Base-by-base conservation (phyloP, 805 yeast genomes). In the Cephaloascus albidus region DNA sequence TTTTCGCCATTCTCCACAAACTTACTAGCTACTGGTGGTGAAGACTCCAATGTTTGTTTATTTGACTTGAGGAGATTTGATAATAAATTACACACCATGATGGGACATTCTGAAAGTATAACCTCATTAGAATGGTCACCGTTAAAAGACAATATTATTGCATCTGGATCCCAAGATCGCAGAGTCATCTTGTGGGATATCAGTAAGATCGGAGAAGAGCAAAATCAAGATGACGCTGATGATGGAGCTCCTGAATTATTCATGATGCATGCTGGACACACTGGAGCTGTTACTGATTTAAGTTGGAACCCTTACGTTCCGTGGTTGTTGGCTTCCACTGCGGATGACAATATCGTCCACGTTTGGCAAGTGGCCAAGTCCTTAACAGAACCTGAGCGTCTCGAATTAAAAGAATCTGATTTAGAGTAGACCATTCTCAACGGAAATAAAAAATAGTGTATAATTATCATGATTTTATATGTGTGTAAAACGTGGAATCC, bases 241-340 rank as follows among this genome's bases (percentile, higher is more conserved):
- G 96, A 87, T 51, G 96, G 95, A 32, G 83, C 83, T 20, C 90
- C 95, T 3, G 96, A 87, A 56, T 60, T 87, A 28, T 65, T 86
- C 49, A 83, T 86, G 88, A 83, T 87, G 81, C 96, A 87, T 54
- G 95, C 94, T 31, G 96, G 96, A 17, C 95, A 87, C 53, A 80
- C 88, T 16, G 81, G 86, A 15, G 69, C 81, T 4, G 80, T 85
- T 15, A 78, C 80, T 34, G 95, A 85, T 54, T 66, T 85, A 47
- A 72, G 78, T 27, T 79, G 85, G 69, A 81, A 79, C 52, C 78
- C 80, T 4, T 76, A 68, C 47, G 69, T 78, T 42, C 85, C 85
- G n/a, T 85, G 90, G 89, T 71, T 85, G 31, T 51, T 83, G 40
- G 86, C 84, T 0, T 72, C 85, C 30, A 74, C 72, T 36, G 75